Evolutionary conservation across 305 asterid species (phyloP).

Genomic region (Plantago lanceolata): DNA sequence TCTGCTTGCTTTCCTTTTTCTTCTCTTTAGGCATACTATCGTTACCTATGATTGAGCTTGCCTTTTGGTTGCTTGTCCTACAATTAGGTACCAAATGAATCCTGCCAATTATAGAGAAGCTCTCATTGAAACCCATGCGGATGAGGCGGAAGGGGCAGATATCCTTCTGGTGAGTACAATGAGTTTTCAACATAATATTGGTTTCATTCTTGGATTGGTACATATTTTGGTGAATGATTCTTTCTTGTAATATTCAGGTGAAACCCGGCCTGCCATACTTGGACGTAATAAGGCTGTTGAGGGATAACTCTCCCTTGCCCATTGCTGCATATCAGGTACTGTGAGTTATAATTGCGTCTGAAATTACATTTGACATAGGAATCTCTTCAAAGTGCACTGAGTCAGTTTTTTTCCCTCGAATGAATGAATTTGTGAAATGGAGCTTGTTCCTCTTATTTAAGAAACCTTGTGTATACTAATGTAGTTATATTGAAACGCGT

Average conservation of each 20-base stretch:
- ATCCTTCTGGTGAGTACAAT: conserved; percentile 67
- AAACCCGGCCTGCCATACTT: conserved; percentile 93
- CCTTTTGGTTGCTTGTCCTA: conserved; percentile 17
- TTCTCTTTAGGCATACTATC: neutral
- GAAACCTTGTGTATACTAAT: too few relatives aligned
- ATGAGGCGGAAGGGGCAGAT: conserved; percentile 97
- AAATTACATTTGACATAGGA: neutral
- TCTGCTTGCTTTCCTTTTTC: neutral
- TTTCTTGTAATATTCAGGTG: conserved; percentile 41
- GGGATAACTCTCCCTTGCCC: conserved; percentile 85
- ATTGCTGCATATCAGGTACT: conserved; percentile 95
- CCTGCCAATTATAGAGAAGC: conserved; percentile 96
- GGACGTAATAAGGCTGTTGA: conserved; percentile 83
- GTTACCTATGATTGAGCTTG: conserved; percentile 19
- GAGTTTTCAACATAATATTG: conserved; percentile 1
- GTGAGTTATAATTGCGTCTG: neutral
- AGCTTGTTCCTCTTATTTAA: neutral
- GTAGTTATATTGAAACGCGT: neutral
- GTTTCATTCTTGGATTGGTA: conserved; percentile 4
- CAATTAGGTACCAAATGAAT: conserved; percentile 86
- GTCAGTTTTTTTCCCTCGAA: too few relatives aligned
- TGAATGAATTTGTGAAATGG: neutral
- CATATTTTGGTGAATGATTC: conserved; percentile 20
- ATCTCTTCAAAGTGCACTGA: neutral
- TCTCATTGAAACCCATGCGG: conserved; percentile 69